Base-by-base conservation (phyloP, 2,329 filamentous ascomycete genomes). In the Dactylella cylindrospora region DNA sequence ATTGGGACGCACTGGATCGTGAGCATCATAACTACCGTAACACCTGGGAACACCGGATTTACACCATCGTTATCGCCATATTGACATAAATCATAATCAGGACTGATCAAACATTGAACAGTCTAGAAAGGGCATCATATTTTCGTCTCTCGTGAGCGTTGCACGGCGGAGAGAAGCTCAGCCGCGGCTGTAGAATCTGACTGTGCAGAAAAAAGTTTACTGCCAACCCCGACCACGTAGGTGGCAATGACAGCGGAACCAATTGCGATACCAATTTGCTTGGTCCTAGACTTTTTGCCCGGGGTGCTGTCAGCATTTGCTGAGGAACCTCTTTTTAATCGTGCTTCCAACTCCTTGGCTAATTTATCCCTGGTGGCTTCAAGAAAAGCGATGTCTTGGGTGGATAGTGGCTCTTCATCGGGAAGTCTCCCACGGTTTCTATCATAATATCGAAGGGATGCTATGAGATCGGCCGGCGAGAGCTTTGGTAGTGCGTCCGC, bases 401-500 rank as follows among this genome's bases (percentile, higher is more conserved):
- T 15, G 5, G 55, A 61, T 9, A 61, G 41, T 7, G 55, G 57
- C 45, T 64, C 57, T 32, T 64, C 57, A 13, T 64, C 57, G 26
- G 57, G 57, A 12, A 64, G 25, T 3, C 23, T 26, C 12, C 57
- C 57, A 17, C 57, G 49, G 13, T 22, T 33, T 25, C 39, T 40
- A 15, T 64, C 57, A 13, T 54, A 54, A 15, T 64, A 64, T 20
- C 57, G 49, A 15, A 64, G 57, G 6, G 49, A 64, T 8, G 57
- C 57, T 33, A 64, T 54, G 17, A 64, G 50, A n/a, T 64, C 51
- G 9, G 50, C 59, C 10, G 59, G 51, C 1, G 59, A 64, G 10
- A 64, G 59, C 17, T 53, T 47, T 12, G 28, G 26, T 25, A 25
- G 5, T 17, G 36, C 12, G 32, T 19, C 46, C 2, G 5, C 9